phyloP scores from a whole-genome alignment of 2,329 filamentous ascomycete genomes.

The Westerdykella aurantiaca region DNA sequence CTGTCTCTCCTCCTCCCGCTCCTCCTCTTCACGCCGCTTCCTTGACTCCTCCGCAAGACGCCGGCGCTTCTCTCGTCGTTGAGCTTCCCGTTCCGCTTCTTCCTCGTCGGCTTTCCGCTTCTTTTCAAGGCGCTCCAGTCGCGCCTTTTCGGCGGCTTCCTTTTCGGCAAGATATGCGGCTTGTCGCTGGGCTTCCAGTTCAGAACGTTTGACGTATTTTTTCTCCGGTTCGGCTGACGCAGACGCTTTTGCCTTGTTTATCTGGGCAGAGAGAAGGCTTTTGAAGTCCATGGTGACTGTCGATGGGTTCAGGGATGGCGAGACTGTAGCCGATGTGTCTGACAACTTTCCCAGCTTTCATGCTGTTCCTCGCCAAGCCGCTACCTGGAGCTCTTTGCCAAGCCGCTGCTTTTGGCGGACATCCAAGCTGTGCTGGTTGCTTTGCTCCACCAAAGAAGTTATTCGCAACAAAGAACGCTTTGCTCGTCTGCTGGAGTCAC shows the following conservation, averaged over 20 bases:
- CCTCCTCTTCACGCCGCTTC: constrained; percentile 63
- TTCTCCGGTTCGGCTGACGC: constrained; percentile 34
- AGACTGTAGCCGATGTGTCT: background rate
- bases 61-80: constrained; percentile 75
- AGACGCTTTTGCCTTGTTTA: constrained; percentile 67
- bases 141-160: constrained; percentile 63
- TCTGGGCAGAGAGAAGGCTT: constrained; percentile 85
- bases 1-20: constrained; percentile 64
- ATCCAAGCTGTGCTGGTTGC: background rate
- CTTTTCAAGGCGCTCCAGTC: constrained; percentile 61
- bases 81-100: constrained; percentile 60
- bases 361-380: background rate
- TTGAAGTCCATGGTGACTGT: constrained; percentile 81
- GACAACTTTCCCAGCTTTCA: too few relatives aligned
- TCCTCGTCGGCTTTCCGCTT: constrained; percentile 92
- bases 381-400: constrained; percentile 1
- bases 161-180: constrained; percentile 80
- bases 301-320: background rate
- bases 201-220: constrained; percentile 80
- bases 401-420: background rate
- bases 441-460: background rate
- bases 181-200: constrained; percentile 76
- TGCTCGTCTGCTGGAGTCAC: background rate
- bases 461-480: background rate
- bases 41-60: constrained; percentile 76